These are phyloP conservation scores for Pleoardoris graminearum DNA, from an alignment of 2,329 filamentous ascomycete genomes.

Conservation along the genomic window DNA sequence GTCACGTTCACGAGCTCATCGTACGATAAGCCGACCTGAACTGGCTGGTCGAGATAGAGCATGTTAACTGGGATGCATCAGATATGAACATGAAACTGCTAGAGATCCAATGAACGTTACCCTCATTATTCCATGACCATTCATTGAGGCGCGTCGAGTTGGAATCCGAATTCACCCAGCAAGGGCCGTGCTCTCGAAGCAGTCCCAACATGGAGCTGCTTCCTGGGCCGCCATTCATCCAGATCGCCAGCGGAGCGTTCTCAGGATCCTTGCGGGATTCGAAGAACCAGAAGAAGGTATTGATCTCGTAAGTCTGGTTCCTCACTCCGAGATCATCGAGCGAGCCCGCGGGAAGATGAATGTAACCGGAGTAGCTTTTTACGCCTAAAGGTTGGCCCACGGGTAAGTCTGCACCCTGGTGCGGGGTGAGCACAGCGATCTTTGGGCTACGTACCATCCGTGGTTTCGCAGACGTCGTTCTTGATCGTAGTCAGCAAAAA, in stretches of 20 bases:
- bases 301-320: constrained; percentile 56
- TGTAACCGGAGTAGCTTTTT: constrained; percentile 62
- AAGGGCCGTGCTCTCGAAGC: constrained; percentile 57
- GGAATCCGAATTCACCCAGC: constrained; percentile 56
- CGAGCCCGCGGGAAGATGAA: constrained; percentile 57
- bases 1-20: constrained; percentile 45
- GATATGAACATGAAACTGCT: not conserved
- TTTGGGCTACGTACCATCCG: constrained; percentile 28
- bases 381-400: constrained; percentile 43
- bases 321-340: constrained; percentile 41
- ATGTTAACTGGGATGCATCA: constrained; percentile 43
- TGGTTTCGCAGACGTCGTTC: constrained; percentile 60
- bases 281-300: constrained; percentile 69
- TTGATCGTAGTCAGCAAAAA: not conserved
- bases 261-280: constrained; percentile 60
- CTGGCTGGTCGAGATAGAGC: constrained; percentile 68
- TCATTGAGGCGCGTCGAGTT: constrained; percentile 58
- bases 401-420: not conserved
- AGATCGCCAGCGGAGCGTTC: constrained; percentile 61
- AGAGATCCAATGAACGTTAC: constrained; percentile 4
- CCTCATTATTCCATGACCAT: constrained; percentile 65
- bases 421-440: not conserved
- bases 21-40: constrained; percentile 61
- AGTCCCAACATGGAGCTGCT: constrained; percentile 46
- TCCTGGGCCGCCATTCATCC: constrained; percentile 65